Percentiles rank a stretch among this genome's conserved stretches.
These are phyloP conservation scores for Hypoxylon crocopeplum DNA, from an alignment of 495 filamentous ascomycete species.

Conservation along the genomic window DNA sequence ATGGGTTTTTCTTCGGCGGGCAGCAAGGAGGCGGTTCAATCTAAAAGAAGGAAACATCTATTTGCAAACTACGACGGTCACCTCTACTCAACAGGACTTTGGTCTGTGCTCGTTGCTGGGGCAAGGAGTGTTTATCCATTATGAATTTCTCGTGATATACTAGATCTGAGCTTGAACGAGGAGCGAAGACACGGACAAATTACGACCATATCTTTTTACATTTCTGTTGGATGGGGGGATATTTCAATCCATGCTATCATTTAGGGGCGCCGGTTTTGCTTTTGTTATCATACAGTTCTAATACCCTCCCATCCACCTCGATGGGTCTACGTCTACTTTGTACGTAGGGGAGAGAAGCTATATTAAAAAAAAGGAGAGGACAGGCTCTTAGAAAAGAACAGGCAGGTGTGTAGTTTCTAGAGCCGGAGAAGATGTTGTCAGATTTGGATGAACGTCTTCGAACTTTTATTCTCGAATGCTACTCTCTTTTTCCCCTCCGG, in stretches of 20 bases:
- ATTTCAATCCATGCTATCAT: neutral
- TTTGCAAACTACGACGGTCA: neutral
- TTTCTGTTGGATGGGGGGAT: neutral
- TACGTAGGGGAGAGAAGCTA: slow-evolving; percentile 8
- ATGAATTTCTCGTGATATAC: slow-evolving; percentile 16
- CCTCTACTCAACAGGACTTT: neutral
- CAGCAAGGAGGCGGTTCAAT: slow-evolving; percentile 44
- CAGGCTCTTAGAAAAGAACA: slow-evolving; percentile 4
- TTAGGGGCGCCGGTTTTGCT: neutral
- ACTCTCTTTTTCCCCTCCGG: neutral
- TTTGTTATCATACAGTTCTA: slow-evolving; percentile 27
- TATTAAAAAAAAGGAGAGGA: slow-evolving; percentile 1
- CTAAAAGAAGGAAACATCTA: neutral
- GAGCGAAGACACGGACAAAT: slow-evolving; percentile 23
- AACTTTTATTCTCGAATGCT: neutral
- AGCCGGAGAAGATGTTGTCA: neutral
- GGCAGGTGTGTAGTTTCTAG: neutral
- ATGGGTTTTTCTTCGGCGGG: slow-evolving; percentile 90
- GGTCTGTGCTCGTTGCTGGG: slow-evolving; percentile 8
- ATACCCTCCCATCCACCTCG: slow-evolving; percentile 21
- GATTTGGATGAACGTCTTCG: neutral
- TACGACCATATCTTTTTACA: neutral
- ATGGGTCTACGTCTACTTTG: slow-evolving; percentile 5
- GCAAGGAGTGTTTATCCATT: slow-evolving; percentile 13
- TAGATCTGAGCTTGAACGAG: slow-evolving; percentile 19